Conservation (phyloP, 208 protist genomes). For the Leishmania gerbilli region DNA sequence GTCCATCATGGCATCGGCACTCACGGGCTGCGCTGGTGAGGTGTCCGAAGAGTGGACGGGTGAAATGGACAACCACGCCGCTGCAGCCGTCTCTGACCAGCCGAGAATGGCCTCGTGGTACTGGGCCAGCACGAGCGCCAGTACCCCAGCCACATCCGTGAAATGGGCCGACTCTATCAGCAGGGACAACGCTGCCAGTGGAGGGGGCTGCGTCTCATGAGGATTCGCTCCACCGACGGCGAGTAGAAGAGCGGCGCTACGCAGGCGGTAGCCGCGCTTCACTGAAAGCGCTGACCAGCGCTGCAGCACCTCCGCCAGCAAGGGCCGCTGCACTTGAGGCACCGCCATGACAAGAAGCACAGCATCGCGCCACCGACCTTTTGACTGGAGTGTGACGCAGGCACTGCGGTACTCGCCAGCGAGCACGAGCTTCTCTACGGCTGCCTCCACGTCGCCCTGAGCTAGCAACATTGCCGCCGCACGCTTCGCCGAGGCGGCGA, state of each 20-base stretch:
- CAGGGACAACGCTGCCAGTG: conserved; percentile 40
- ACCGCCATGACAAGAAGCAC: conserved; percentile 50
- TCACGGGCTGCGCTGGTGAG: background rate
- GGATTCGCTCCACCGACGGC: conserved; percentile 26
- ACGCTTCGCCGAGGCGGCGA: conserved; percentile 48
- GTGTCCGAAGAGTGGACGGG: background rate
- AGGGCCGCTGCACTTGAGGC: conserved; percentile 11
- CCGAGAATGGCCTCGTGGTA: conserved; percentile 20
- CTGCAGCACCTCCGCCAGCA: conserved; percentile 36
- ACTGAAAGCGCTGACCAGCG: conserved; percentile 67
- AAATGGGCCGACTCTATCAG: conserved; percentile 55
- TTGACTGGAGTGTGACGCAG: conserved; percentile 62
- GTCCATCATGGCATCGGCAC: conserved; percentile 15
- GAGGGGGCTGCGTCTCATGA: conserved; percentile 5
- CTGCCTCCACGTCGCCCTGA: conserved; percentile 60
- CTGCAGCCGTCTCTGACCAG: conserved; percentile 8
- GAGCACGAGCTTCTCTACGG: conserved; percentile 78
- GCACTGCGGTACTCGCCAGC: conserved; percentile 68
- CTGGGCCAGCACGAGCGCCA: conserved; percentile 54
- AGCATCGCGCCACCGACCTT: conserved; percentile 66
- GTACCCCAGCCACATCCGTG: conserved; percentile 65
- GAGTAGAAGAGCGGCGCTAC: conserved; percentile 52
- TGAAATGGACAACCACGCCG: conserved; percentile 8
- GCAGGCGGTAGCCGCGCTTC: conserved; percentile 51
- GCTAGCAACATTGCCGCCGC: conserved; percentile 74